Evolutionary conservation across 352 stramenopile species (phyloP), one percentile per base, ranked within the genome.

Genomic region (Pythium periplocum): DNA sequence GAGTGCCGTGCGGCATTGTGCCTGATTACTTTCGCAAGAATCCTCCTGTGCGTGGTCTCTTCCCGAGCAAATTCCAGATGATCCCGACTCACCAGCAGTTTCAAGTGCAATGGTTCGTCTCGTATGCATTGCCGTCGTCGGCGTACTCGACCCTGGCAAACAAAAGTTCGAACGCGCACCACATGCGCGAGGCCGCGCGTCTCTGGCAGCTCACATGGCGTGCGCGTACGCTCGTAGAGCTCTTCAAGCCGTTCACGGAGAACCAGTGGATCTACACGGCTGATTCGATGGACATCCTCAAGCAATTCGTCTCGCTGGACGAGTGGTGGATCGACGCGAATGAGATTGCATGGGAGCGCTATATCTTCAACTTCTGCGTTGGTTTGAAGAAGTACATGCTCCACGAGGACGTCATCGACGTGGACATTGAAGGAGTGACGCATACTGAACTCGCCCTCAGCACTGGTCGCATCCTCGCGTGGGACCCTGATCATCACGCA

Each of bases 221-320:
- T 7, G 80, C 80, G 8, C 79, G 81, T 1, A 86, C 71, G 7
- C 66, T 94, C 4, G 80, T 92, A 10, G 80, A 89, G 52, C 49
- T 91, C 3, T 95, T 94, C 59, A 90, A 93, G 67, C 82, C 83
- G 1, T 95, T 95, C 34, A 95, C 86, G 2, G 71, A 91, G 54
- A 92, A 87, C 62, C 75, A 95, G 51, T 95, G 83, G 80, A 75
- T 90, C 44, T 95, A 92, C 43, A 55, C 52, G 30, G 72, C 75
- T 2, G 77, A 90, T 38, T 71, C 73, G 17, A 66, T 86, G 43
- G 58, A 61, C 4, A 53, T 51, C 1, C 54, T 90, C 1, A 50
- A 53, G 11, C 47, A 57, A 2, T 75, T 59, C 39, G 62, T 66
- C 31, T 67, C 62, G 2, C 46, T 32, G 3, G 38, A 63, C 33